Evolutionary conservation across 306 rosid genomes (phyloP), one percentile per base, ranked within the genome.

Genomic region (Sphenostylis stenocarpa): DNA sequence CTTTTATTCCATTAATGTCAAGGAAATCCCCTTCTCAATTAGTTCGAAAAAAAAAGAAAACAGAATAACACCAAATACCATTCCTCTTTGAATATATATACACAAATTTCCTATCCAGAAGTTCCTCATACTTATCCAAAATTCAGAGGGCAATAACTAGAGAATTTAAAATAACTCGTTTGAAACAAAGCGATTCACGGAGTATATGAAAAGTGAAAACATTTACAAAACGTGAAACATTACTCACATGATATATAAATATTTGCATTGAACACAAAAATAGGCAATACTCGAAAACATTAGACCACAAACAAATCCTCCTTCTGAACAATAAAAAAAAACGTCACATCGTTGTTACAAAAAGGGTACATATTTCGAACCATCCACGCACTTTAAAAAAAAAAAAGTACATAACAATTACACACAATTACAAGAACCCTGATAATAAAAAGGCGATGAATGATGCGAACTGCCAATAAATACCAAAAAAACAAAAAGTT

Each of bases 221-320:
- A 58, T 45, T 70, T 5, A 49, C 38, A 28, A 49, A 71, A 38
- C 12, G 7, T 20, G 67, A 51, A 79, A 49, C 53, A 38, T 26
- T 34, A 12, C 70, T 20, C 7, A 47, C 43, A 14, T 39, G 28
- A 53, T 13, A 43, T 36, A 43, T 12, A 80, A 62, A 38, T 17
- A 68, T 7, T 62, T 43, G 65, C 67, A 75, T 64, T 64, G 43
- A 79, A 53, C 16, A n/a, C 3, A 55, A 16, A 51, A 36, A 14
- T 29, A 48, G 68, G 0, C 63, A 55, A 61, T 9, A 49, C 38
- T 38, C 7, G 14, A 73, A 49, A 68, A 66, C 43, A 58, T 60
- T 13, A 21, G 19, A 45, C 47, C 15, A 64, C 7, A 45, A 12
- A 45, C 5, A 63, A 58, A 77, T 21, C 17, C 1, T 48, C 12